Evolutionary conservation across 2,329 filamentous ascomycete genomes (phyloP).

Genomic region (Pseudogymnoascus sp.): DNA sequence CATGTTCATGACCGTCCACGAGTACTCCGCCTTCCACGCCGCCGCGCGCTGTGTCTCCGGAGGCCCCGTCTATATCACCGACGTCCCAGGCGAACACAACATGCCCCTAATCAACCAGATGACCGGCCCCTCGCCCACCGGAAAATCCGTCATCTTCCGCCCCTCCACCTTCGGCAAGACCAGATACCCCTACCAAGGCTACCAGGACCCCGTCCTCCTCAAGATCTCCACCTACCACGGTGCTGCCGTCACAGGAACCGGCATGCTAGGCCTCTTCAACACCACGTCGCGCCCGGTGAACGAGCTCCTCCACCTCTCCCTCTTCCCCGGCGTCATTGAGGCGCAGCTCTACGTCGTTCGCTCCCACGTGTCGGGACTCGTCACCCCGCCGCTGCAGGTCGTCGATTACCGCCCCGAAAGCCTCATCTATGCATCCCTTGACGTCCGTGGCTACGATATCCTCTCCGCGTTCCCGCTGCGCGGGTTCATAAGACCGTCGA

Average conservation of each 20-base stretch:
- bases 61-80: slow-evolving; percentile 90
- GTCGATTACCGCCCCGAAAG: slow-evolving; percentile 33
- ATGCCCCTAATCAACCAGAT: slow-evolving; percentile 69
- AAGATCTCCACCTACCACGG: slow-evolving; percentile 74
- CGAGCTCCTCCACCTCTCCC: slow-evolving; percentile 61
- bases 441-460: slow-evolving; percentile 67
- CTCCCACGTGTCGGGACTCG: slow-evolving; percentile 57
- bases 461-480: slow-evolving; percentile 64
- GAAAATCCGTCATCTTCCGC: slow-evolving; percentile 71
- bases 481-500: slow-evolving; percentile 37
- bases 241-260: slow-evolving; percentile 56
- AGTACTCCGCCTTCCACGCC: slow-evolving; percentile 76
- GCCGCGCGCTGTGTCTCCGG: slow-evolving; percentile 84
- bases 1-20: slow-evolving; percentile 58
- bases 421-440: slow-evolving; percentile 56
- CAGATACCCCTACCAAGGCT: slow-evolving; percentile 65
- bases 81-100: slow-evolving; percentile 76
- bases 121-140: slow-evolving; percentile 63
- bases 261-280: slow-evolving; percentile 82
- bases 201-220: slow-evolving; percentile 64
- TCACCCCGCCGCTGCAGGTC: slow-evolving; percentile 45
- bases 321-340: slow-evolving; percentile 62
- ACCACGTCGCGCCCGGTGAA: slow-evolving; percentile 53
- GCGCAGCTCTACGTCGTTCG: slow-evolving; percentile 61
- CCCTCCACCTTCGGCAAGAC: slow-evolving; percentile 67